Evolutionary conservation across 768 basidiomycete species (phyloP), one percentile per base, ranked within the genome.

Genomic region (Suillus fuscotomentosus): DNA sequence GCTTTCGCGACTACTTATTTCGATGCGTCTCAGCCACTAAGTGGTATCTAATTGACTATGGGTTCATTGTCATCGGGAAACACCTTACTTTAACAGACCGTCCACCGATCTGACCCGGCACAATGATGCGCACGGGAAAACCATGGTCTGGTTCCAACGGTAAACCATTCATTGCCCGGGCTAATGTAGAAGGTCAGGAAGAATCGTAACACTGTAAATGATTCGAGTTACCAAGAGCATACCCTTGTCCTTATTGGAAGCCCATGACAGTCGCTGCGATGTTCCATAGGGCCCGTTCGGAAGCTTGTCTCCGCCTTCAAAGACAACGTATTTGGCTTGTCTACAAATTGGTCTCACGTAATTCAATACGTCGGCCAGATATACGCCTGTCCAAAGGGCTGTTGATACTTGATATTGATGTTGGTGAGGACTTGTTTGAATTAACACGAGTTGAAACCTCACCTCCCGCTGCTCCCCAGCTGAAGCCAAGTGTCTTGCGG

Each of bases 231-330:
- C 68, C 77, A 22, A 85, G 56, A 88, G 71, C 81, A 88, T 86
- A 0, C 85, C 84, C 66, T 77, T 79, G 22, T 78, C 76, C 63
- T 70, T 76, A 70, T 80, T 77, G 60, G 70, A 62, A 53, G 84
- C 82, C 82, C 83, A 84, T 36, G 75, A 77, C 36, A 84, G 67
- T 13, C 75, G 71, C 68, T 82, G 82, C 55, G 72, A 78, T 15
- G 87, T 88, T 7, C 87, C 87, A 64, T 88, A 88, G 3, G 81
- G 81, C 3, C 87, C 87, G 24, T 88, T 81, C 3, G 87, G 86
- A 45, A 88, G 75, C 31, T 73, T 71, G 61, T 89, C 88, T 3
- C 71, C 77, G 0, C 88, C 87, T 70, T 89, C 88, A 67, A 89
- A 88, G 27, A 86, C 69, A 64, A 88, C 83, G 59, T 87, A 82